phyloP scores from a whole-genome alignment of 2,329 filamentous ascomycete species.

The Byssothecium circinans region DNA sequence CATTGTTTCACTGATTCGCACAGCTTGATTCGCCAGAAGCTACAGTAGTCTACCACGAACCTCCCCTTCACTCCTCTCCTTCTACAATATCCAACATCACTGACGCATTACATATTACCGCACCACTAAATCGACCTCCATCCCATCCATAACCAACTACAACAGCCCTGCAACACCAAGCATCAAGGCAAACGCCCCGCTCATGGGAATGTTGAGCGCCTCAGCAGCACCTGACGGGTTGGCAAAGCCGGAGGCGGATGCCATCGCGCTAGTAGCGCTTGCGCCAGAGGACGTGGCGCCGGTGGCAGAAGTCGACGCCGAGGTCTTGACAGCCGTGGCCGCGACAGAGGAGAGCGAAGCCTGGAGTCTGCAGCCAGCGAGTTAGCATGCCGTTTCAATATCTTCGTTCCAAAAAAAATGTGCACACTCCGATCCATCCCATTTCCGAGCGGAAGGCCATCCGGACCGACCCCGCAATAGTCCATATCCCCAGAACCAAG shows the following conservation, averaged over 20 bases:
- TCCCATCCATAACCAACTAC: neutral
- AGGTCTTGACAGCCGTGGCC: slow-evolving; percentile 7
- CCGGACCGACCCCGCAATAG: too few relatives aligned
- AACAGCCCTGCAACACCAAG: slow-evolving; percentile 22
- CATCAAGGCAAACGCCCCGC: slow-evolving; percentile 19
- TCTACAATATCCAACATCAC: neutral
- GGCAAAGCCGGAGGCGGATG: slow-evolving; percentile 5
- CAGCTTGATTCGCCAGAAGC: too few relatives aligned
- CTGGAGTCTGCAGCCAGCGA: slow-evolving; percentile 7
- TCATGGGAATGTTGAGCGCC: slow-evolving; percentile 14
- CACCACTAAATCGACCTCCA: too few relatives aligned
- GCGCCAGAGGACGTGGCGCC: neutral
- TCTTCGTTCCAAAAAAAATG: neutral
- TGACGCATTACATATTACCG: neutral
- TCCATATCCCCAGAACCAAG: too few relatives aligned
- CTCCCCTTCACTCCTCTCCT: too few relatives aligned
- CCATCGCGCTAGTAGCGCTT: slow-evolving; percentile 1
- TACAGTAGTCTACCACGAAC: too few relatives aligned
- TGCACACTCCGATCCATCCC: too few relatives aligned
- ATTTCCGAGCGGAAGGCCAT: too few relatives aligned
- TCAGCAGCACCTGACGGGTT: slow-evolving; percentile 14
- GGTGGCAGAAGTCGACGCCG: slow-evolving; percentile 1
- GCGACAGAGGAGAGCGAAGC: slow-evolving; percentile 6
- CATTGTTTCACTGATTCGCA: too few relatives aligned
- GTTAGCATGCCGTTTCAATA: neutral